phyloP scores from a whole-genome alignment of 1,139 yeast species.

The Yamadazyma mexicana region DNA sequence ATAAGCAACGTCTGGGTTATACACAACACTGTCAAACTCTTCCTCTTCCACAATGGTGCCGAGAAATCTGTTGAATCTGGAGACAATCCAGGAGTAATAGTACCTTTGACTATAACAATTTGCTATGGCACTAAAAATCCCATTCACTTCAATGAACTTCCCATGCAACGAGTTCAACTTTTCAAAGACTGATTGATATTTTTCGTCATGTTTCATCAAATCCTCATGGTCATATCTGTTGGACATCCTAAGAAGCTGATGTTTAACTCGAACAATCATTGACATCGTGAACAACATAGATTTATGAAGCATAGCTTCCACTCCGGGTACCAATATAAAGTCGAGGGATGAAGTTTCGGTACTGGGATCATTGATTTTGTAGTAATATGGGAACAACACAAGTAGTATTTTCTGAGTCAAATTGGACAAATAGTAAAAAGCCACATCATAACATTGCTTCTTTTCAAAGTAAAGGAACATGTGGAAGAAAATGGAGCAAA shows the following conservation, averaged over 20 bases:
- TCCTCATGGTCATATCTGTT: constrained; percentile 8
- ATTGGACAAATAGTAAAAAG: constrained; percentile 35
- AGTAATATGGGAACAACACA: constrained; percentile 32
- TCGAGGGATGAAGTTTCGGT: constrained; percentile 28
- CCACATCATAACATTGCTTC: constrained; percentile 21
- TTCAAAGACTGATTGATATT: constrained; percentile 8
- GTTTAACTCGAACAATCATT: constrained; percentile 13
- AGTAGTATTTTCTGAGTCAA: constrained; percentile 24
- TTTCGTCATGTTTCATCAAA: constrained; percentile 7
- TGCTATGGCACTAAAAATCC: constrained; percentile 11
- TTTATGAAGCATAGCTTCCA: constrained; percentile 33
- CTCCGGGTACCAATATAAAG: constrained; percentile 34
- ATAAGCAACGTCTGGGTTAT: constrained; percentile 5
- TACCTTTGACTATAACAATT: constrained; percentile 15
- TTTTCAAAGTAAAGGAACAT: constrained; percentile 34
- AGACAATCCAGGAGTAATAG: constrained; percentile 16
- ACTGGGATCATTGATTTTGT: constrained; percentile 18
- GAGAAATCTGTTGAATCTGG: constrained; percentile 11
- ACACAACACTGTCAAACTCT: constrained; percentile 9
- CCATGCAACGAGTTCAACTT: constrained; percentile 9
- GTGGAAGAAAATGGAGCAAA: constrained; percentile 28
- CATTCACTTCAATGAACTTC: constrained; percentile 11
- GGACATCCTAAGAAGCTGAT: constrained; percentile 6
- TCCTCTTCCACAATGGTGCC: constrained; percentile 8
- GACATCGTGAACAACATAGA: constrained; percentile 28